Conservation (phyloP, 495 filamentous ascomycete genomes). For the Hypoxylon fuscum region DNA sequence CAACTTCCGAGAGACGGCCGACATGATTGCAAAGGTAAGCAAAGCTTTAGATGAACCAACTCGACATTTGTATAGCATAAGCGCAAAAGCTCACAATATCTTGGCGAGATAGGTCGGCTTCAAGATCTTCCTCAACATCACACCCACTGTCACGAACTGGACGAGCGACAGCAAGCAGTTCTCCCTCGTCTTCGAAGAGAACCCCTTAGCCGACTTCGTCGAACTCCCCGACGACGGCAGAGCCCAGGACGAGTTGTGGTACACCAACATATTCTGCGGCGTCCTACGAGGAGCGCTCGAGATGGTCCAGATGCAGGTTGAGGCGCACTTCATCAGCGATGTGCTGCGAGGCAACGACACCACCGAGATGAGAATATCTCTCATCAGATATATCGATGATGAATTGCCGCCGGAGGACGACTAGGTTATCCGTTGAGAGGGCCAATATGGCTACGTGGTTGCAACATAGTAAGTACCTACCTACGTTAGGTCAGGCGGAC, state of each 20-base stretch:
- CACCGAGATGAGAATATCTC: conserved; percentile 94
- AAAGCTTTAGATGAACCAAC: background rate
- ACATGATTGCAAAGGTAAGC: conserved; percentile 90
- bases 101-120: conserved; percentile 78
- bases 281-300: conserved; percentile 90
- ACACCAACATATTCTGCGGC: conserved; percentile 95
- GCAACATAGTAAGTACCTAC: too few relatives aligned
- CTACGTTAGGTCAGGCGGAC: too few relatives aligned
- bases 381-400: conserved; percentile 96
- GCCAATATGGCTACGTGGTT: background rate
- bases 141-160: conserved; percentile 96
- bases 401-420: conserved; percentile 97
- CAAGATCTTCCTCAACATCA: conserved; percentile 98
- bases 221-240: conserved; percentile 95
- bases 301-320: conserved; percentile 99
- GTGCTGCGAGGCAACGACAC: conserved; percentile 92
- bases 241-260: conserved; percentile 97
- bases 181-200: conserved; percentile 95
- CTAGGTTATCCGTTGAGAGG: conserved; percentile 49
- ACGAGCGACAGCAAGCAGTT: conserved; percentile 95
- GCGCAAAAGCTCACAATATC: conserved; percentile 6
- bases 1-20: conserved; percentile 94
- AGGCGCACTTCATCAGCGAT: conserved; percentile 96
- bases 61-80: background rate
- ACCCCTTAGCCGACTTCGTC: conserved; percentile 95